phyloP scores from a whole-genome alignment of 345 rosid genomes.

The Kernera saxatilis region DNA sequence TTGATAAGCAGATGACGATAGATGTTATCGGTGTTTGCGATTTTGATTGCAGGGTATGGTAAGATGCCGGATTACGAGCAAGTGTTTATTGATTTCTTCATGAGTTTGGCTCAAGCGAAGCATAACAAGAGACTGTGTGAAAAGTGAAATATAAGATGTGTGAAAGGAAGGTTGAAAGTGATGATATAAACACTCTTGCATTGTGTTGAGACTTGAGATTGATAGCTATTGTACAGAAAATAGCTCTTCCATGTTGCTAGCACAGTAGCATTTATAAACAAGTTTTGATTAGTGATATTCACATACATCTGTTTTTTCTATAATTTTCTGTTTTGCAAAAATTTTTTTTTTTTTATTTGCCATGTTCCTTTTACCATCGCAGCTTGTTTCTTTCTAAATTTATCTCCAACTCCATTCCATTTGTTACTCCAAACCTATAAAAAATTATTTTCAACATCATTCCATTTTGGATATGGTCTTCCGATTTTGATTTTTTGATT shows the following conservation, averaged over 20 bases:
- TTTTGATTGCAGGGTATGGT: conserved; percentile 59
- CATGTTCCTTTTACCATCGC: not conserved
- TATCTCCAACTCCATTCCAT: too few relatives aligned
- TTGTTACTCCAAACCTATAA: too few relatives aligned
- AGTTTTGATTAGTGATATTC: conserved; percentile 17
- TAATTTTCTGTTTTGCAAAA: not conserved
- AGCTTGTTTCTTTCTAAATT: not conserved
- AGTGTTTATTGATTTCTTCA: conserved; percentile 65
- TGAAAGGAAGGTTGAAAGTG: not conserved
- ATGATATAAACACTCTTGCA: not conserved
- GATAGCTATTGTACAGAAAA: conserved; percentile 25
- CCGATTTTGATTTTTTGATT: too few relatives aligned
- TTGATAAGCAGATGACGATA: not conserved
- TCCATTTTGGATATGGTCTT: too few relatives aligned
- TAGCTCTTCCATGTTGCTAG: conserved; percentile 7
- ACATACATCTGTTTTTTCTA: not conserved
- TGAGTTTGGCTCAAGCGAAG: conserved; percentile 39
- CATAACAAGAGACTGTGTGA: conserved; percentile 26
- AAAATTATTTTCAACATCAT: too few relatives aligned
- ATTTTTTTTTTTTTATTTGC: not conserved
- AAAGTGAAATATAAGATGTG: not conserved
- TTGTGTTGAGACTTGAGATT: conserved; percentile 16
- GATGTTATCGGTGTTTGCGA: not conserved
- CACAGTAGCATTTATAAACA: not conserved
- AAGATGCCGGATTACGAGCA: conserved; percentile 85